Evolutionary conservation across 257 asterid genomes (phyloP).

Genomic region (Solanum peruvianum): DNA sequence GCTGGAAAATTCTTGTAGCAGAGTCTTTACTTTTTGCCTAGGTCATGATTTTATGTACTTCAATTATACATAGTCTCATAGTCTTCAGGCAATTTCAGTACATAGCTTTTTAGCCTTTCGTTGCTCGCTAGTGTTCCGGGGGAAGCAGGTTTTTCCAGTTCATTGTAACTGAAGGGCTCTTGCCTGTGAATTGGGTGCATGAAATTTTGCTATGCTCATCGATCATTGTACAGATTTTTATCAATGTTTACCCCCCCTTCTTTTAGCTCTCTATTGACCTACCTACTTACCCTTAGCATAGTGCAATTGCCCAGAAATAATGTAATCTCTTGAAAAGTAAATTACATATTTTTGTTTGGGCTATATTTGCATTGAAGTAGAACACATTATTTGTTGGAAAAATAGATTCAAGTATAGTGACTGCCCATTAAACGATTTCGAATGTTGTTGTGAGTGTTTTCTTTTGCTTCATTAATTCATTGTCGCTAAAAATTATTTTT

Average conservation of each 20-base stretch:
- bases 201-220: conserved; percentile 19
- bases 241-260: neutral
- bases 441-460: neutral
- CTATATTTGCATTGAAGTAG: conserved; percentile 14
- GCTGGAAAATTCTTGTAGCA: conserved; percentile 16
- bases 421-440: neutral
- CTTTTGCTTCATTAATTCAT: neutral
- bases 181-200: conserved; percentile 15
- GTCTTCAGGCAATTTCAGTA: conserved; percentile 20
- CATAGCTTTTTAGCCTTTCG: conserved; percentile 12
- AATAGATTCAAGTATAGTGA: neutral
- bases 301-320: conserved; percentile 25
- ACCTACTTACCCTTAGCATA: conserved; percentile 20
- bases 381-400: conserved; percentile 8
- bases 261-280: neutral
- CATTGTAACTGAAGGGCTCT: conserved; percentile 12
- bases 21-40: conserved; percentile 22
- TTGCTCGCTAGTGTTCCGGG: conserved; percentile 1
- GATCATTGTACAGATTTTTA: conserved; percentile 24
- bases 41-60: conserved; percentile 12
- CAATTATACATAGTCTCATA: conserved; percentile 6
- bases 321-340: conserved; percentile 7
- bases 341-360: conserved; percentile 11
- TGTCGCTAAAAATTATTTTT: neutral
- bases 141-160: conserved; percentile 23